These are phyloP conservation scores for Leavenworthia alabamica DNA, from an alignment of 345 rosid species.

Conservation along the genomic window DNA sequence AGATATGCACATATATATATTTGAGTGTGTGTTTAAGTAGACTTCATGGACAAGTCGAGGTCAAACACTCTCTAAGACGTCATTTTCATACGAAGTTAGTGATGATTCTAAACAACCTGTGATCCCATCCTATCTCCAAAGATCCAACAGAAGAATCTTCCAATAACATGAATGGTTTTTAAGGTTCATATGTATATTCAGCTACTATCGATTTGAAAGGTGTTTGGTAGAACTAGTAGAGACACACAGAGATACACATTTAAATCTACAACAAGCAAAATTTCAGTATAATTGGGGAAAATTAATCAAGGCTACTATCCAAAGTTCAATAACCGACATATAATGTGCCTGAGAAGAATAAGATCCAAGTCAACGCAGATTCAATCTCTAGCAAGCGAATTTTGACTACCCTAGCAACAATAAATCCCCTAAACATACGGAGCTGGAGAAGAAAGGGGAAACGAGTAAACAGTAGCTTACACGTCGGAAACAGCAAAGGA, in stretches of 20 bases:
- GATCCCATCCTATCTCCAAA: not conserved
- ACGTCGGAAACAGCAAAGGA: slow-evolving; percentile 79
- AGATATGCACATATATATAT: not conserved
- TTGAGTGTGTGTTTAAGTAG: not conserved
- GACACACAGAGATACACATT: not conserved
- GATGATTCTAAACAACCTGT: not conserved
- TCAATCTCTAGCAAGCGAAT: not conserved
- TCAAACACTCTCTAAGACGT: not conserved
- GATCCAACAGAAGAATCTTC: not conserved
- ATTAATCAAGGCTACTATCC: not conserved
- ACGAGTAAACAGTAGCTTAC: slow-evolving; percentile 29
- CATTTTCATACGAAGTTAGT: not conserved
- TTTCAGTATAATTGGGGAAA: not conserved
- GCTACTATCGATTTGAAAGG: not conserved
- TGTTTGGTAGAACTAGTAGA: not conserved
- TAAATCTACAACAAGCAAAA: not conserved
- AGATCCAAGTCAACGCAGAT: not conserved
- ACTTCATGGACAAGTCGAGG: not conserved
- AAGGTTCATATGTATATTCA: not conserved
- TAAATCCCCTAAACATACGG: not conserved
- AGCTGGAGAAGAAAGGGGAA: slow-evolving; percentile 2
- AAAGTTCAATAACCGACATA: not conserved
- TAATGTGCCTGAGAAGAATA: not conserved
- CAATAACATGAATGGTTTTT: not conserved
- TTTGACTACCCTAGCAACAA: not conserved